phyloP scores from a whole-genome alignment of 805 yeast genomes.

The Metschnikowia orientalis region DNA sequence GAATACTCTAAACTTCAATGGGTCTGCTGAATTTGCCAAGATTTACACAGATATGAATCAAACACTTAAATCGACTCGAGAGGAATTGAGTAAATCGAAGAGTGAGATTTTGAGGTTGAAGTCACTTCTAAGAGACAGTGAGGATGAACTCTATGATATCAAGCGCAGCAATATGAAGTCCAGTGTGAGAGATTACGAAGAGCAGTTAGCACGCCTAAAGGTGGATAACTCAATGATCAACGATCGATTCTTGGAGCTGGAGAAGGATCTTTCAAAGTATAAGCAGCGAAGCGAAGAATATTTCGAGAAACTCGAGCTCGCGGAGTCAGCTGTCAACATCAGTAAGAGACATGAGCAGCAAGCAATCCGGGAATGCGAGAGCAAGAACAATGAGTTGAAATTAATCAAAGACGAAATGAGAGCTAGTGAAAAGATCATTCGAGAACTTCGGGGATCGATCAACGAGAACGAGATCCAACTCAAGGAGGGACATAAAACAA shows the following conservation, averaged over 20 bases:
- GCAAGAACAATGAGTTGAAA: slow-evolving; percentile 51
- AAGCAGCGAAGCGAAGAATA: slow-evolving; percentile 72
- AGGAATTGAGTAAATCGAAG: slow-evolving; percentile 39
- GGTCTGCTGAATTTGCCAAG: slow-evolving; percentile 41
- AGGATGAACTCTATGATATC: slow-evolving; percentile 39
- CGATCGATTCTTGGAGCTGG: slow-evolving; percentile 47
- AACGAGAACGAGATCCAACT: slow-evolving; percentile 26
- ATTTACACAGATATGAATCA: slow-evolving; percentile 48
- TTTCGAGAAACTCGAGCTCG: slow-evolving; percentile 65
- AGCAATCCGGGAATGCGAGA: slow-evolving; percentile 47
- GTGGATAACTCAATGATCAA: slow-evolving; percentile 54
- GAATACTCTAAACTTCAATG: slow-evolving; percentile 22
- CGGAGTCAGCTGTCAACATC: slow-evolving; percentile 66
- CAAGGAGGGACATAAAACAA: slow-evolving; percentile 16
- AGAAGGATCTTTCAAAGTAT: slow-evolving; percentile 45
- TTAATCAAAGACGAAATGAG: slow-evolving; percentile 51
- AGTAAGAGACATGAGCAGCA: slow-evolving; percentile 60
- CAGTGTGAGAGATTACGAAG: slow-evolving; percentile 31
- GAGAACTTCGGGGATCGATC: slow-evolving; percentile 33
- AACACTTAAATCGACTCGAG: slow-evolving; percentile 41
- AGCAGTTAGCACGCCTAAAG: slow-evolving; percentile 45
- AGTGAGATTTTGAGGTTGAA: slow-evolving; percentile 40
- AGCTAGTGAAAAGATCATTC: slow-evolving; percentile 49
- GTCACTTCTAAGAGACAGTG: slow-evolving; percentile 38
- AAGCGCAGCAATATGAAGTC: slow-evolving; percentile 41